Conservation (phyloP, 1,139 yeast genomes). For the Magnusiomyces tetraspermus region DNA sequence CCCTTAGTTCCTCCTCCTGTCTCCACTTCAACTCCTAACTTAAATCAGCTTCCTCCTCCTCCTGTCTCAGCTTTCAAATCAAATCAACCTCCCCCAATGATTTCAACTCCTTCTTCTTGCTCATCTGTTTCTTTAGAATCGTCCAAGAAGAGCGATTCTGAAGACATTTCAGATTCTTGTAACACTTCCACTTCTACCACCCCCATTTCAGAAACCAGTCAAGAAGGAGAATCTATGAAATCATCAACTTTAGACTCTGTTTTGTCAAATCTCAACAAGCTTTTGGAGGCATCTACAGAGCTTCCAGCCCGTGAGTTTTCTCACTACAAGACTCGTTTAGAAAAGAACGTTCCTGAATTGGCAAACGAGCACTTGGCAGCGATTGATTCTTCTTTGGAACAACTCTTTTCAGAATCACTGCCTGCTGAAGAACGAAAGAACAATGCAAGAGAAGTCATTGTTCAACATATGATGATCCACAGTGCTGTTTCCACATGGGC, state of each 20-base stretch:
- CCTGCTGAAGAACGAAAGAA: background rate
- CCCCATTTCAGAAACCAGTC: background rate
- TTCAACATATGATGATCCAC: conserved; percentile 41
- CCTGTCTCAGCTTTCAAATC: background rate
- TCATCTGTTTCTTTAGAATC: background rate
- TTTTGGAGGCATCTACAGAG: conserved; percentile 17
- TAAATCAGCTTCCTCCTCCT: background rate
- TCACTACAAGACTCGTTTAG: conserved; percentile 35
- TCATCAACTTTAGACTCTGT: background rate
- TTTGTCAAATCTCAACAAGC: conserved; percentile 11
- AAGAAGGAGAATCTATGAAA: background rate
- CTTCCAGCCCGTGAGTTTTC: conserved; percentile 34
- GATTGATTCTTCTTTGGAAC: conserved; percentile 15
- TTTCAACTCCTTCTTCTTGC: background rate
- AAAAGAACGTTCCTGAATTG: conserved; percentile 20
- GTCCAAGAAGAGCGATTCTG: background rate
- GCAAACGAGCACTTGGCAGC: conserved; percentile 22
- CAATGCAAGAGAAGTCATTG: conserved; percentile 31
- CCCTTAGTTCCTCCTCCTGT: background rate
- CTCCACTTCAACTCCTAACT: background rate
- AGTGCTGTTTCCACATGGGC: conserved; percentile 51
- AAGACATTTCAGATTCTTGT: background rate
- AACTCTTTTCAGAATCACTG: background rate
- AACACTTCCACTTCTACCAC: background rate
- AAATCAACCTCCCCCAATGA: background rate